Evolutionary conservation across 768 basidiomycete genomes (phyloP).

Genomic region (Tricholoma saponaceum): DNA sequence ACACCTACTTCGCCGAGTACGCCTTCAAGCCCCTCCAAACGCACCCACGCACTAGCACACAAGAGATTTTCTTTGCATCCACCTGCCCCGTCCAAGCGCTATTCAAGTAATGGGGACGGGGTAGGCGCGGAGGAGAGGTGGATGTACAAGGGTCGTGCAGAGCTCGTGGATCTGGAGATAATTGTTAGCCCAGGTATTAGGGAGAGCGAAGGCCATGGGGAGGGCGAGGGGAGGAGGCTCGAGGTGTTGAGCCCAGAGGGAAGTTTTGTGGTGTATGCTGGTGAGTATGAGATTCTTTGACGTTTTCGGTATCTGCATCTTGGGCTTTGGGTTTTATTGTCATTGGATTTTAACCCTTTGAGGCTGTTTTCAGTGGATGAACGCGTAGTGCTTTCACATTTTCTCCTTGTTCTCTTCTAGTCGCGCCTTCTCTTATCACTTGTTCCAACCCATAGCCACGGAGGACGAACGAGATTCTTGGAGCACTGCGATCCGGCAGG

Average conservation of each 20-base stretch:
- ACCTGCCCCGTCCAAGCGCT: conserved; percentile 22
- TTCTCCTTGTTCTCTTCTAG: background rate
- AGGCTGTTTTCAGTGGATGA: background rate
- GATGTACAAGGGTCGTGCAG: conserved; percentile 65
- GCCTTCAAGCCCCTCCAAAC: conserved; percentile 17
- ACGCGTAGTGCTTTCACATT: background rate
- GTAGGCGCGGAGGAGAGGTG: conserved; percentile 53
- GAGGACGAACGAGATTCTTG: conserved; percentile 61
- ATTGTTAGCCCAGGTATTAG: conserved; percentile 44
- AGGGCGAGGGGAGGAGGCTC: conserved; percentile 53
- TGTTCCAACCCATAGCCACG: conserved; percentile 31
- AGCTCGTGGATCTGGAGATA: conserved; percentile 74
- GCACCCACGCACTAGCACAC: conserved; percentile 6
- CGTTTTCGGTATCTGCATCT: background rate
- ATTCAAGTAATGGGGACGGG: conserved; percentile 34
- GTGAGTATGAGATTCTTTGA: conserved; percentile 31
- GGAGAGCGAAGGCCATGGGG: conserved; percentile 18
- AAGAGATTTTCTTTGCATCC: conserved; percentile 22
- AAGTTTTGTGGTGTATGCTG: conserved; percentile 71
- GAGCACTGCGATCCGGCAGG: conserved; percentile 61
- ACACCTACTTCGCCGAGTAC: conserved; percentile 7
- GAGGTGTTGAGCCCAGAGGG: conserved; percentile 76
- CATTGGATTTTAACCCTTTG: background rate
- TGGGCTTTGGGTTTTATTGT: background rate
- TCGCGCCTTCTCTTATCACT: background rate